Evolutionary conservation across 2,329 filamentous ascomycete species (phyloP).

Genomic region (Pyrenophora seminiperda): DNA sequence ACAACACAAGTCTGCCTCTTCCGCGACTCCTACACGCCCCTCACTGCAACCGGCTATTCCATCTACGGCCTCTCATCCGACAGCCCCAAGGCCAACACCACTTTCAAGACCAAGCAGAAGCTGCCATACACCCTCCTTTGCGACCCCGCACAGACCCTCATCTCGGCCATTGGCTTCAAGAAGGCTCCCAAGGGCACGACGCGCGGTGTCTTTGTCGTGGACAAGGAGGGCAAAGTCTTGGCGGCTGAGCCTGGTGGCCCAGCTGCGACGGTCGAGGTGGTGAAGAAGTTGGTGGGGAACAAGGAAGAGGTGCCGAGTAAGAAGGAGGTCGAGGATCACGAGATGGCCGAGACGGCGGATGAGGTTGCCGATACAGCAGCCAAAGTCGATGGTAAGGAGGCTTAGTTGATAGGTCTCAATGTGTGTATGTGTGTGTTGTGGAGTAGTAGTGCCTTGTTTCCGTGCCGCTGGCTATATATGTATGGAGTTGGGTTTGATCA

Average conservation of each 20-base stretch:
- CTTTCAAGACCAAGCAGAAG: conserved; percentile 89
- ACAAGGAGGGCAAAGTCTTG: conserved; percentile 81
- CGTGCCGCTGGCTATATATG: too few relatives aligned
- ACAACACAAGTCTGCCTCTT: conserved; percentile 93
- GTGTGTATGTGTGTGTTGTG: too few relatives aligned
- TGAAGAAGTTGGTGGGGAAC: conserved; percentile 66
- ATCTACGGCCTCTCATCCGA: conserved; percentile 92
- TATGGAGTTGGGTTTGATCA: background rate
- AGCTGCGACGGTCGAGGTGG: conserved; percentile 75
- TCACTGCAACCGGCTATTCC: conserved; percentile 78
- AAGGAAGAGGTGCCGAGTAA: conserved; percentile 30
- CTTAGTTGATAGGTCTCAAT: conserved; percentile 15
- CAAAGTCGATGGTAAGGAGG: conserved; percentile 40
- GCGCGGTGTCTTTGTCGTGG: conserved; percentile 85
- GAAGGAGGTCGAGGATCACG: conserved; percentile 41
- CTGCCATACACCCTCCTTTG: conserved; percentile 88
- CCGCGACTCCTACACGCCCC: conserved; percentile 77
- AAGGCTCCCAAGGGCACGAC: conserved; percentile 80
- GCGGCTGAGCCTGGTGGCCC: conserved; percentile 77
- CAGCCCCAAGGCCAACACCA: conserved; percentile 87
- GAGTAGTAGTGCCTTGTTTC: too few relatives aligned
- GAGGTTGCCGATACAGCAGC: conserved; percentile 33
- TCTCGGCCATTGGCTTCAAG: conserved; percentile 85
- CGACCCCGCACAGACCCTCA: conserved; percentile 75
- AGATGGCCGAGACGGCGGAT: conserved; percentile 53